These are phyloP conservation scores for Cercospora janseana DNA, from an alignment of 2,329 filamentous ascomycete species.

Conservation along the genomic window DNA sequence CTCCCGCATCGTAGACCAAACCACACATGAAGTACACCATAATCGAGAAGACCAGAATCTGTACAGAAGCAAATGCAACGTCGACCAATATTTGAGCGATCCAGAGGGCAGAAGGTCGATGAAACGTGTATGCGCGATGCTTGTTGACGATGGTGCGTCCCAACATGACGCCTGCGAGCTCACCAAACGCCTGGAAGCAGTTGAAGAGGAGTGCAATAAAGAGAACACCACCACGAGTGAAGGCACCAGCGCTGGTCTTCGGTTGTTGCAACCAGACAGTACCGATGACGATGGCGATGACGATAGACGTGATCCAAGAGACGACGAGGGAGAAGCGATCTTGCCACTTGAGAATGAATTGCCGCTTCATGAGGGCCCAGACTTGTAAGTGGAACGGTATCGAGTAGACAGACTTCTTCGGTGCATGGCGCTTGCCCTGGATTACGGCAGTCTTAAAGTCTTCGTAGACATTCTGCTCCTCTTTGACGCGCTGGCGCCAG, in stretches of 20 bases:
- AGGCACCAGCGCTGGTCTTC: constrained; percentile 64
- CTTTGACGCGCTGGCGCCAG: constrained; percentile 64
- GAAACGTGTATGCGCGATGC: constrained; percentile 78
- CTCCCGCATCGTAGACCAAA: constrained; percentile 65
- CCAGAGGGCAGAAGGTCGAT: constrained; percentile 78
- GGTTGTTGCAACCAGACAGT: constrained; percentile 74
- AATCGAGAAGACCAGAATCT: constrained; percentile 70
- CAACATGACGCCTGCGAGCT: constrained; percentile 71
- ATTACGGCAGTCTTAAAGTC: constrained; percentile 73
- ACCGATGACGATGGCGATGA: constrained; percentile 75
- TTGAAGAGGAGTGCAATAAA: constrained; percentile 82
- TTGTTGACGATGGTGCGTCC: constrained; percentile 78
- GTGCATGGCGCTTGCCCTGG: constrained; percentile 74
- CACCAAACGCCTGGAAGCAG: constrained; percentile 80
- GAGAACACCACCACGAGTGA: constrained; percentile 76
- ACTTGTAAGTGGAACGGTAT: constrained; percentile 81
- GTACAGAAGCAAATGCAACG: constrained; percentile 62
- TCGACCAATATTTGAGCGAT: constrained; percentile 81
- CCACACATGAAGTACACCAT: constrained; percentile 80
- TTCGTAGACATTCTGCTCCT: constrained; percentile 66
- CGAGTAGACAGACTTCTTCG: constrained; percentile 73
- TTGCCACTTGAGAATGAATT: constrained; percentile 82
- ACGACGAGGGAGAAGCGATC: constrained; percentile 75
- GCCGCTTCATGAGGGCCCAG: constrained; percentile 78
- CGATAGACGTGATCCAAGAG: constrained; percentile 67